Percentiles rank a stretch among this genome's conserved stretches.
Conservation (phyloP, 257 asterid genomes). For the Scutellaria galericulata region DNA sequence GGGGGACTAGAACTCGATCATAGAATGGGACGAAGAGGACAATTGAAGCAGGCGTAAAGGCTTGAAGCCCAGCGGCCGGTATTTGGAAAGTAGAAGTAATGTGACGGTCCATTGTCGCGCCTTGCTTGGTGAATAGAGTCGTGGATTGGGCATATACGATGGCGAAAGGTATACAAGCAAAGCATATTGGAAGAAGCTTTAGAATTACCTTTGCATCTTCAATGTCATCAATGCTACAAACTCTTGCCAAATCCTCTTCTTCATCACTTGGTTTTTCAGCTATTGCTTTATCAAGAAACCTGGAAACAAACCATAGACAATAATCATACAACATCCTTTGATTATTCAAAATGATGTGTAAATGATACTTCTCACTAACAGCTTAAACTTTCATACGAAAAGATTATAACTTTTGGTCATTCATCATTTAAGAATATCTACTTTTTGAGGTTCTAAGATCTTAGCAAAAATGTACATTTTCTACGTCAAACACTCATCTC, state of each 20-base stretch:
- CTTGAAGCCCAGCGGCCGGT: conserved; percentile 50
- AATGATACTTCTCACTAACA: not conserved
- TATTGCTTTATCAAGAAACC: conserved; percentile 44
- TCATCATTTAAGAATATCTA: too few relatives aligned
- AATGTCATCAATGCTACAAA: conserved; percentile 23
- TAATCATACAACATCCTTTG: not conserved
- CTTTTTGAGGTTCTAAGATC: too few relatives aligned
- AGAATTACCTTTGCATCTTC: conserved; percentile 47
- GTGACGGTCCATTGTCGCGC: conserved; percentile 47
- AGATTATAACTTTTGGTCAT: too few relatives aligned
- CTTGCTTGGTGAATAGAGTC: conserved; percentile 56
- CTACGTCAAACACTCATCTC: too few relatives aligned
- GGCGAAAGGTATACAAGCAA: conserved; percentile 41
- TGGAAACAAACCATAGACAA: not conserved
- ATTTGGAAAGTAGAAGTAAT: conserved; percentile 31
- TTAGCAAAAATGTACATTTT: too few relatives aligned
- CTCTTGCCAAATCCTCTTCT: not conserved
- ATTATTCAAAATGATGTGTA: too few relatives aligned
- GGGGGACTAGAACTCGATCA: conserved; percentile 49
- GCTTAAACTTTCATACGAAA: not conserved
- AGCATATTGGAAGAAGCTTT: conserved; percentile 48
- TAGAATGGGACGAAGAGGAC: conserved; percentile 46
- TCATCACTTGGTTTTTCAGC: conserved; percentile 7
- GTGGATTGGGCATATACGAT: conserved; percentile 42
- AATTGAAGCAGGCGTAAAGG: conserved; percentile 32